Base-by-base conservation (phyloP, 768 basidiomycete species). In the Lanmaoa pseudosensibilis region DNA sequence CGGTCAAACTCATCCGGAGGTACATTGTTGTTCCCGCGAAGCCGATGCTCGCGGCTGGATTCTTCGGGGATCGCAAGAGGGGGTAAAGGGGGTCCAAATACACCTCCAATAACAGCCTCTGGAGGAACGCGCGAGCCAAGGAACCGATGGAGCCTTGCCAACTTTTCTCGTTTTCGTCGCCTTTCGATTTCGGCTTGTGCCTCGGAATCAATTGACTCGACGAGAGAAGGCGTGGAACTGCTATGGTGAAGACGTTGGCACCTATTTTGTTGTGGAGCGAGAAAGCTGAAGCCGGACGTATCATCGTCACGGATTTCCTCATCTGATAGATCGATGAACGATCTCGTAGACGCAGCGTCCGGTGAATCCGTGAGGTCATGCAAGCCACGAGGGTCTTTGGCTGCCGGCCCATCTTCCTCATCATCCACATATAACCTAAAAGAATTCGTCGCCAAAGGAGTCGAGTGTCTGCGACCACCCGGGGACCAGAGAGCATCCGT, bases 101-200 rank as follows among this genome's bases (percentile, higher is more conserved):
- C 75, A 59, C 75, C 62, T 46, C 83, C 86, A 38, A 86, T 77
- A 13, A 89, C 85, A 36, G 91, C 81, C 60, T 83, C 81, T 15
- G 80, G 69, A 9, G 91, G 91, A 27, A 94, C 87, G 33, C 83
- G 82, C 19, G 88, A 90, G n/a, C 91, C 92, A 34, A 93, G 79
- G 73, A 88, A 92, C 45, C 92, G 88, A 71, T 93, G 90, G 5
- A 94, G 79, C 69, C 85, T 92, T 4, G 87, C 88, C 45, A 94
- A 75, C 62, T 85, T 85, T 61, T 90, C 88, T 49, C 91, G 80
- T 71, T 87, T 90, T 58, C 82, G 81, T 54, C 83, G 77, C 57
- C 81, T 81, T 56, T 86, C 83, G 21, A 83, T 81, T 48, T 90
- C 88, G 18, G 74, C 80, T 56, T 74, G 78, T 56, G 79, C 78